These are phyloP conservation scores for Cytospora chrysosperma DNA, from an alignment of 2,329 filamentous ascomycete species.

Conservation along the genomic window DNA sequence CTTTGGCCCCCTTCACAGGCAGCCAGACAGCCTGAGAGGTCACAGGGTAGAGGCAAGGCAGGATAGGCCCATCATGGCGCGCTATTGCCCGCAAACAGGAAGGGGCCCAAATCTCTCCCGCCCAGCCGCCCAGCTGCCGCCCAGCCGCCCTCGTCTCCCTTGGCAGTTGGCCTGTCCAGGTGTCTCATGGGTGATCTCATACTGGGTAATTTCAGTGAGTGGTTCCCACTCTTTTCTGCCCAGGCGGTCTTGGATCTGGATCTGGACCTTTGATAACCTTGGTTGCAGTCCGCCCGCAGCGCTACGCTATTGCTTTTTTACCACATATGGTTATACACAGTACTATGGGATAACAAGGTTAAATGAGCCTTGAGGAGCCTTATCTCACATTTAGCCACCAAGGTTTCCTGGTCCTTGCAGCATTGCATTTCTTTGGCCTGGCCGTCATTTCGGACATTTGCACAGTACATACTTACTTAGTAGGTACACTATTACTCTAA, in stretches of 20 bases:
- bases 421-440: not conserved
- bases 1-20: not conserved
- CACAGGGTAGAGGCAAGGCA: too few species aligned
- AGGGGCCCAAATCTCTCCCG: too few species aligned
- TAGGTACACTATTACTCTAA: too few species aligned
- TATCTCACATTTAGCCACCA: too few species aligned
- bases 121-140: too few species aligned
- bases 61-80: too few species aligned
- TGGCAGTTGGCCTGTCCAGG: too few species aligned
- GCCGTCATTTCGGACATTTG: not conserved
- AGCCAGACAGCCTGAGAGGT: too few species aligned
- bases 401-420: not conserved
- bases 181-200: not conserved
- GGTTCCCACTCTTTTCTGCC: not conserved
- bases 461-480: too few species aligned
- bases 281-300: not conserved
- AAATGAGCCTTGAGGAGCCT: not conserved
- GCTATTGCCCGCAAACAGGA: too few species aligned
- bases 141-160: too few species aligned
- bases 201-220: not conserved
- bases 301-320: not conserved
- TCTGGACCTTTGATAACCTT: not conserved
- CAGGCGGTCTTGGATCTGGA: not conserved
- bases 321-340: not conserved
- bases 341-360: not conserved